Evolutionary conservation across 352 stramenopile genomes (phyloP).

Genomic region (Saprolegnia diclina): DNA sequence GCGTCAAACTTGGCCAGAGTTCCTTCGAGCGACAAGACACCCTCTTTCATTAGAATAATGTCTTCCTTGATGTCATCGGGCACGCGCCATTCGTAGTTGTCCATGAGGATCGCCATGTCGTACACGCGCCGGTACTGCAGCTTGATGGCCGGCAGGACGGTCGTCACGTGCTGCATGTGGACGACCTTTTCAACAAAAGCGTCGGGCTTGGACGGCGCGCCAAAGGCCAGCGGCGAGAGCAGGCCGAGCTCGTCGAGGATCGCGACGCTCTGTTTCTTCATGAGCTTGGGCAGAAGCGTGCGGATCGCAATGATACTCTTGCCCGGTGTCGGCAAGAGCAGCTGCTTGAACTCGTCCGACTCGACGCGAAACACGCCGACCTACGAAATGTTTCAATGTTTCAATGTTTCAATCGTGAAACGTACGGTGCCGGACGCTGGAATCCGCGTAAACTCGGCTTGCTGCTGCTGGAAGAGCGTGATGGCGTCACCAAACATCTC

Average conservation of each 20-base stretch:
- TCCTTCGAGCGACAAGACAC: conserved; percentile 84
- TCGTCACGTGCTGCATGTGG: conserved; percentile 73
- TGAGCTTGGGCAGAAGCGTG: conserved; percentile 82
- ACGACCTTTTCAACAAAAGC: conserved; percentile 85
- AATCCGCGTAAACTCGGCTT: conserved; percentile 77
- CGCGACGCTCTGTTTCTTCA: conserved; percentile 71
- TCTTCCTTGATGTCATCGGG: conserved; percentile 90
- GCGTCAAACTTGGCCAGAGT: conserved; percentile 86
- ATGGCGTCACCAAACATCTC: conserved; percentile 80
- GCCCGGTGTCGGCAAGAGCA: conserved; percentile 83
- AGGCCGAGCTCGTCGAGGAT: conserved; percentile 81
- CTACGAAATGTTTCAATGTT: neutral
- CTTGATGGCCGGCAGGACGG: conserved; percentile 62
- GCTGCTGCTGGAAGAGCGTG: conserved; percentile 74
- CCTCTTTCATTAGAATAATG: conserved; percentile 92
- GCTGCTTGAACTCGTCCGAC: conserved; percentile 76
- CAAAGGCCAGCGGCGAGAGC: conserved; percentile 81
- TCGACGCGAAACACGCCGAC: conserved; percentile 92
- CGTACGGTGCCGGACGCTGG: conserved; percentile 57
- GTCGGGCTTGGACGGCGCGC: conserved; percentile 52
- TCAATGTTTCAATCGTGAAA: neutral
- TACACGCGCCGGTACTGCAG: conserved; percentile 68
- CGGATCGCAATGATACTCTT: conserved; percentile 82
- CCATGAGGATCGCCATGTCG: conserved; percentile 87
- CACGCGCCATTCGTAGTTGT: conserved; percentile 87